Percentiles rank a stretch among this genome's conserved stretches.
Conservation (phyloP, 306 rosid species). For the Aeschynomene evenia region DNA sequence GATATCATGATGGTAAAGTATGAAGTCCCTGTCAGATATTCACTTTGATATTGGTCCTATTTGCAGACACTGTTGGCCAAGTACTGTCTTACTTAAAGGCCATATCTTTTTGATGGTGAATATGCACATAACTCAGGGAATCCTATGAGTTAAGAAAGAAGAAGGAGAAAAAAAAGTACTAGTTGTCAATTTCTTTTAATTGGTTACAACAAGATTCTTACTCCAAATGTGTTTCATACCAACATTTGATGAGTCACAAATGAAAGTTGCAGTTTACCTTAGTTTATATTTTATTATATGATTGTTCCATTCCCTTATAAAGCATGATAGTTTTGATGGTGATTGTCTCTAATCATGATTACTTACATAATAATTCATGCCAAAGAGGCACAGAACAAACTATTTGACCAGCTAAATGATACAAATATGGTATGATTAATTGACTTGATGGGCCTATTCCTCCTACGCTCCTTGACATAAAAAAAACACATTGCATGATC, state of each 20-base stretch:
- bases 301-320: constrained; percentile 8
- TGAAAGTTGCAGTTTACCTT: constrained; percentile 8
- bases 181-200: background rate
- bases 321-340: background rate
- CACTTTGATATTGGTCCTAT: constrained; percentile 39
- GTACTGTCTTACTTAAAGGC: constrained; percentile 18
- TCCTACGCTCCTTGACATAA: background rate
- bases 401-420: background rate
- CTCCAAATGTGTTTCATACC: background rate
- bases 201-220: background rate
- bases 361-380: constrained; percentile 10
- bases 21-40: constrained; percentile 31
- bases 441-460: constrained; percentile 19
- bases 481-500: background rate
- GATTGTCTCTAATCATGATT: constrained; percentile 16
- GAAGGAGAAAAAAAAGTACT: background rate
- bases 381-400: background rate
- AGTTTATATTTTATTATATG: background rate
- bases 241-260: background rate
- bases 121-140: constrained; percentile 45
- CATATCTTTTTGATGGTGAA: constrained; percentile 22
- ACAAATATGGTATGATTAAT: constrained; percentile 11
- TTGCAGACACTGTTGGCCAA: constrained; percentile 11
- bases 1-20: constrained; percentile 35
- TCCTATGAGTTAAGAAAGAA: constrained; percentile 39